Conservation (phyloP, 2,329 filamentous ascomycete species). For the Alternaria incomplexa region DNA sequence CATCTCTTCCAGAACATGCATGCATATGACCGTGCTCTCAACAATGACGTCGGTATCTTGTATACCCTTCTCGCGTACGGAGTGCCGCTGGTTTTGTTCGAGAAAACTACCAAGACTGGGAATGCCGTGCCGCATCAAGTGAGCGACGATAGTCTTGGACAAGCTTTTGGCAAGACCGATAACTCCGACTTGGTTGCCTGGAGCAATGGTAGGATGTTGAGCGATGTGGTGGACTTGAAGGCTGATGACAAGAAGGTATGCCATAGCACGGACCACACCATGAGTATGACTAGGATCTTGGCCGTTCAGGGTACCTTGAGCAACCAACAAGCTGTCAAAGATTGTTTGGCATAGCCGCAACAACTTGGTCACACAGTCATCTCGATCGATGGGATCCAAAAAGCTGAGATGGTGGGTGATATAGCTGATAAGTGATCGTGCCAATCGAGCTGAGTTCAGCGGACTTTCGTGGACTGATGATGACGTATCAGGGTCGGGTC, state of each 20-base stretch:
- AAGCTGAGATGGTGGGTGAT: constrained; percentile 58
- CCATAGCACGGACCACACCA: constrained; percentile 25
- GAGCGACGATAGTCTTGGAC: constrained; percentile 46
- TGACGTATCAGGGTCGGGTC: not conserved
- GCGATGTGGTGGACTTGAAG: constrained; percentile 42
- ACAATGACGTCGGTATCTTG: constrained; percentile 51
- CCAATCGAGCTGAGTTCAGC: constrained; percentile 24
- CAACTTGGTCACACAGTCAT: constrained; percentile 53
- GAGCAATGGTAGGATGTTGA: constrained; percentile 29
- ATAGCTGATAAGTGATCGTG: constrained; percentile 59
- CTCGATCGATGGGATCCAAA: constrained; percentile 61
- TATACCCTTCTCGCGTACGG: constrained; percentile 57
- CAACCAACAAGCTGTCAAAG: constrained; percentile 21
- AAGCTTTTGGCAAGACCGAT: constrained; percentile 41
- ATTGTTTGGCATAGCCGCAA: constrained; percentile 49
- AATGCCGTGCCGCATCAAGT: constrained; percentile 44
- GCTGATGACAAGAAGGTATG: constrained; percentile 37
- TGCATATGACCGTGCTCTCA: constrained; percentile 56
- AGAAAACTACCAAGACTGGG: constrained; percentile 52
- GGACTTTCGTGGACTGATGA: not conserved
- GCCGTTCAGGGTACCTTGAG: constrained; percentile 14
- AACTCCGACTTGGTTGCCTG: constrained; percentile 20
- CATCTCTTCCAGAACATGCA: constrained; percentile 49
- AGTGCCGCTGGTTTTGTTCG: constrained; percentile 51
- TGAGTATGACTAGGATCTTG: not conserved